phyloP scores from a whole-genome alignment of 805 yeast genomes.

The Candida bentonensis region DNA sequence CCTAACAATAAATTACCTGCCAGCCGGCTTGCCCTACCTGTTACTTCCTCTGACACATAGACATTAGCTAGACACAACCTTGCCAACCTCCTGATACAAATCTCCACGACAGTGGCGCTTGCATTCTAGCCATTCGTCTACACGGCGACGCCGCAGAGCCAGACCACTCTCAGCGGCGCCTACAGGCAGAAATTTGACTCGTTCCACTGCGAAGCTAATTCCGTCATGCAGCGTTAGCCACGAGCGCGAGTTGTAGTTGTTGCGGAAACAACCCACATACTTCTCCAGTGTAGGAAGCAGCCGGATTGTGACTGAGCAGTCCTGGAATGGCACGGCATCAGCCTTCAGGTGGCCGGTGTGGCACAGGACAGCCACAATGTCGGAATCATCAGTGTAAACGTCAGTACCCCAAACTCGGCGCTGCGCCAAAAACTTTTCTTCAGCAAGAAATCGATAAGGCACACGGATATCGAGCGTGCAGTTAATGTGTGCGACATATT shows the following conservation, averaged over 20 bases:
- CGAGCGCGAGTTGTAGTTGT: conserved; percentile 59
- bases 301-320: conserved; percentile 41
- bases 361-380: conserved; percentile 54
- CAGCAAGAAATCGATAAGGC: conserved; percentile 28
- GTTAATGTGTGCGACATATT: conserved; percentile 20
- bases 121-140: conserved; percentile 19
- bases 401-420: conserved; percentile 85
- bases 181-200: conserved; percentile 25
- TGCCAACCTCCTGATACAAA: background rate
- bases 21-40: too few species aligned
- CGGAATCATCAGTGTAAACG: conserved; percentile 88
- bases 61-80: too few species aligned
- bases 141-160: conserved; percentile 17
- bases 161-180: conserved; percentile 23
- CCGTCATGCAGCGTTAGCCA: conserved; percentile 77
- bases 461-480: conserved; percentile 40
- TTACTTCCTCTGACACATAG: too few species aligned
- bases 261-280: conserved; percentile 52
- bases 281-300: conserved; percentile 54
- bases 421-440: conserved; percentile 22
- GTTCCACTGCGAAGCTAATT: conserved; percentile 48
- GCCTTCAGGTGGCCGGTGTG: conserved; percentile 56
- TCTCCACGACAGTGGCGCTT: conserved; percentile 1
- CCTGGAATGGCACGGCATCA: conserved; percentile 25
- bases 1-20: too few species aligned